Conservation (phyloP, 2,329 filamentous ascomycete species). For the Aspergillus ochraceus region DNA sequence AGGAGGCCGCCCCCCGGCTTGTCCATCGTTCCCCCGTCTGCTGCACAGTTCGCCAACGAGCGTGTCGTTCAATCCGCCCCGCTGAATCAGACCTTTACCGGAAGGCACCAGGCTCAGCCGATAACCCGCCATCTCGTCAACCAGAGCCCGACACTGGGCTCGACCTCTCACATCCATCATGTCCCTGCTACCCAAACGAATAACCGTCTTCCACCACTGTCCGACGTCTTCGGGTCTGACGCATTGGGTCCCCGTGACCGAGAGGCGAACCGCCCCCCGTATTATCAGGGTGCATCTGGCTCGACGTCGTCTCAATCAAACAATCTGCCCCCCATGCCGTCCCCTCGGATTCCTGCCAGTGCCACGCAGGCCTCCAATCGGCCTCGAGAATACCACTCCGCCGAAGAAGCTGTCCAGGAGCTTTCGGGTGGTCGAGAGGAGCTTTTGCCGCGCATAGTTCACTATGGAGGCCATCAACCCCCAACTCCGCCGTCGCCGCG, state of each 20-base stretch:
- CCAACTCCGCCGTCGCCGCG: constrained; percentile 81
- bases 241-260: constrained; percentile 55
- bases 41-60: constrained; percentile 89
- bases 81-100: constrained; percentile 91
- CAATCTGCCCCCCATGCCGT: constrained; percentile 69
- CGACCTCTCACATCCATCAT: constrained; percentile 87
- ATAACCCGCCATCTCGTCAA: constrained; percentile 76
- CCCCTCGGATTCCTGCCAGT: constrained; percentile 67
- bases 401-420: constrained; percentile 91
- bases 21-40: constrained; percentile 91
- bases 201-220: constrained; percentile 89
- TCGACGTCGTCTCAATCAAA: constrained; percentile 65
- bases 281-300: constrained; percentile 59
- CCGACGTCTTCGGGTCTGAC: constrained; percentile 86
- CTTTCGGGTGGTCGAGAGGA: constrained; percentile 90
- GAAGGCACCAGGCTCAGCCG: constrained; percentile 75
- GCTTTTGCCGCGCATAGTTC: constrained; percentile 86
- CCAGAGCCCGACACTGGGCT: constrained; percentile 77
- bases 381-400: constrained; percentile 85
- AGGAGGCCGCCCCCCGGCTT: constrained; percentile 76
- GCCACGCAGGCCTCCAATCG: constrained; percentile 58
- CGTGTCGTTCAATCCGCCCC: constrained; percentile 96
- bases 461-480: constrained; percentile 92
- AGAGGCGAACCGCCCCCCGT: constrained; percentile 33
- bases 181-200: constrained; percentile 82